Evolutionary conservation across 176 grass and related monocot genomes (phyloP).

Genomic region (Rhipidocladum racemiflorum): DNA sequence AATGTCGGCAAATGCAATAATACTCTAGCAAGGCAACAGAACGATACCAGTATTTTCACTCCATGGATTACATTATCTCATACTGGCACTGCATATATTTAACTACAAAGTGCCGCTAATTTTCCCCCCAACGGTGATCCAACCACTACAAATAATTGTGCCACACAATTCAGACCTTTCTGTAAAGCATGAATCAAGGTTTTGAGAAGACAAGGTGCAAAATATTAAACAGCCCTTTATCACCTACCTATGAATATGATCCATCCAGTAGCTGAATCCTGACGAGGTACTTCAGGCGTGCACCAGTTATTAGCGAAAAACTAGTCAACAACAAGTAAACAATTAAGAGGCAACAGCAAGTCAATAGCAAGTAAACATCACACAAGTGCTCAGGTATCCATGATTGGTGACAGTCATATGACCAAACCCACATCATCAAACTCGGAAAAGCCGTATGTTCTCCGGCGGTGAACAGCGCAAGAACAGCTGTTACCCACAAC

Average conservation of each 20-base stretch:
- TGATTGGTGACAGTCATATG: conserved; percentile 10
- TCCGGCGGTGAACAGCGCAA: conserved; percentile 14
- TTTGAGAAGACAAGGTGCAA: background rate
- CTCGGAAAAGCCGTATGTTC: conserved; percentile 16
- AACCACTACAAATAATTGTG: conserved; percentile 27
- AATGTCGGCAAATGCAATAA: background rate
- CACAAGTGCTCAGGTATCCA: background rate
- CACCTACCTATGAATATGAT: background rate
- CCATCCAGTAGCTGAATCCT: conserved; percentile 18
- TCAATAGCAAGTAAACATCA: conserved; percentile 11
- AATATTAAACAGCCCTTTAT: conserved; percentile 13
- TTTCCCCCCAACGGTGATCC: background rate
- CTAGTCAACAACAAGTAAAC: background rate
- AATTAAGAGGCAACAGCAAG: background rate
- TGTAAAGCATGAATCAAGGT: conserved; percentile 14
- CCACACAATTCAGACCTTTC: conserved; percentile 3
- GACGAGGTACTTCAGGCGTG: background rate
- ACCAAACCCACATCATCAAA: conserved; percentile 13
- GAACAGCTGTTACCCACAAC: conserved; percentile 39
- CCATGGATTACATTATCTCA: background rate
- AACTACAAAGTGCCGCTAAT: background rate
- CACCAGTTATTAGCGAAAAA: background rate
- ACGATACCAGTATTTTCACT: conserved; percentile 2
- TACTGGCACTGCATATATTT: background rate
- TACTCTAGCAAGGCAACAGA: background rate